Conservation (phyloP, 805 yeast genomes). For the Kregervanrija delftensis region DNA sequence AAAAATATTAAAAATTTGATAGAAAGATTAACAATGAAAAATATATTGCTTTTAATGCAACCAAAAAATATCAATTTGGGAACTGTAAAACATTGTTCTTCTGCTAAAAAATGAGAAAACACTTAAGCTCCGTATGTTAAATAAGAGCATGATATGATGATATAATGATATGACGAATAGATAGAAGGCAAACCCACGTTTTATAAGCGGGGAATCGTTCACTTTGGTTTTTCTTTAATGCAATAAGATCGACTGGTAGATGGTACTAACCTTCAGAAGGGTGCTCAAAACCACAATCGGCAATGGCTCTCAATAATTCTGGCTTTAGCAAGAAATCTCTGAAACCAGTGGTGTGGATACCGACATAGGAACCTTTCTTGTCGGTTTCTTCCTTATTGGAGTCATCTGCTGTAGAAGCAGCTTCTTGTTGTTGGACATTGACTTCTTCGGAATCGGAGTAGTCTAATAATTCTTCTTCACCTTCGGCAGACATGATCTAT, state of each 20-base stretch:
- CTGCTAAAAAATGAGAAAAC: no score
- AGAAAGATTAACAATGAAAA: no score
- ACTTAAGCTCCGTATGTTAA: no score
- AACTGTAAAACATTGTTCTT: no score
- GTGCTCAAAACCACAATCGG: conserved; percentile 99
- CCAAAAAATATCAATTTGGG: no score
- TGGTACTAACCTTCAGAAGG: conserved; percentile 90
- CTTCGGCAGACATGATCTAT: conserved; percentile 76
- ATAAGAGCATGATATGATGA: no score
- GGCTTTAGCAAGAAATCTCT: conserved; percentile 96
- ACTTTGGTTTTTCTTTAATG: no score
- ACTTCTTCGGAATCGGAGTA: conserved; percentile 98
- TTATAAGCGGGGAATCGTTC: no score
- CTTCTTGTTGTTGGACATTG: conserved; percentile 33
- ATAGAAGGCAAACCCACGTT: no score
- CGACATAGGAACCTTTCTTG: conserved; percentile 96
- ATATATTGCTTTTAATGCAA: no score
- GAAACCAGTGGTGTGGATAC: conserved; percentile 97
- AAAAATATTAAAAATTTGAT: no score
- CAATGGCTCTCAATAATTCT: conserved; percentile 93
- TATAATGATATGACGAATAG: no score
- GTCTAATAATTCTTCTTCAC: conserved; percentile 98
- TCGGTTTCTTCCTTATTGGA: conserved; percentile 53
- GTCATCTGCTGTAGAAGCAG: conserved; percentile 43
- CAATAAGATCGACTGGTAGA: neutral